Percentiles rank a stretch among this genome's conserved stretches.
Evolutionary conservation across 371 early-diverging fungal species (phyloP).

Genomic region (Mortierella sp.): DNA sequence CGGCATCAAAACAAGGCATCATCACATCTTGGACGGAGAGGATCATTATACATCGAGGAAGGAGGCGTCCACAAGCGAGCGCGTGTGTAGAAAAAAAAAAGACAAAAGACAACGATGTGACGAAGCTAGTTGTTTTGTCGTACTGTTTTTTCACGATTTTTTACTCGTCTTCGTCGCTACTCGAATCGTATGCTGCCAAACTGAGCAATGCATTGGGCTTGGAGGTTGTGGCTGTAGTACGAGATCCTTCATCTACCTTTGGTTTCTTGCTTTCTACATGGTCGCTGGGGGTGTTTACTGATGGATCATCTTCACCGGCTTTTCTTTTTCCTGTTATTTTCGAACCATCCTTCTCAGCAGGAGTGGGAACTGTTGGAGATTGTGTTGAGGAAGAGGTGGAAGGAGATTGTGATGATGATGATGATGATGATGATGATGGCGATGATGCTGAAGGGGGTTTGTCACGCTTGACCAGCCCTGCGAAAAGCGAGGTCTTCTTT

Average conservation of each 20-base stretch:
- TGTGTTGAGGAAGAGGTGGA: neutral
- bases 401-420: neutral
- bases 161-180: conserved; percentile 41
- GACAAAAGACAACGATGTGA: too few species aligned
- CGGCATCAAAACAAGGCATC: conserved; percentile 10
- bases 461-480: conserved; percentile 35
- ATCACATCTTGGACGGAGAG: conserved; percentile 18
- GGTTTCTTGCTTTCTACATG: conserved; percentile 13
- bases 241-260: neutral
- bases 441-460: conserved; percentile 1
- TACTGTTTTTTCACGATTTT: neutral
- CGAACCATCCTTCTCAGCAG: neutral
- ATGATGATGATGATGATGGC: neutral
- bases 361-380: too few species aligned
- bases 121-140: too few species aligned
- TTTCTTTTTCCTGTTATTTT: conserved; percentile 27
- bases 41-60: conserved; percentile 28
- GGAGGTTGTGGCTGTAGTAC: conserved; percentile 1
- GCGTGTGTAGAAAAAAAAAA: conserved; percentile 16
- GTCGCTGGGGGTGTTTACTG: neutral
- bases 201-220: conserved; percentile 38
- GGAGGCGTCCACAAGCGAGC: conserved; percentile 36
- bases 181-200: conserved; percentile 45
- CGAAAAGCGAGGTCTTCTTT: conserved; percentile 33
- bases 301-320: conserved; percentile 1